Evolutionary conservation across 352 stramenopile species (phyloP).

Genomic region (Thalassiosira livingstoniorum): DNA sequence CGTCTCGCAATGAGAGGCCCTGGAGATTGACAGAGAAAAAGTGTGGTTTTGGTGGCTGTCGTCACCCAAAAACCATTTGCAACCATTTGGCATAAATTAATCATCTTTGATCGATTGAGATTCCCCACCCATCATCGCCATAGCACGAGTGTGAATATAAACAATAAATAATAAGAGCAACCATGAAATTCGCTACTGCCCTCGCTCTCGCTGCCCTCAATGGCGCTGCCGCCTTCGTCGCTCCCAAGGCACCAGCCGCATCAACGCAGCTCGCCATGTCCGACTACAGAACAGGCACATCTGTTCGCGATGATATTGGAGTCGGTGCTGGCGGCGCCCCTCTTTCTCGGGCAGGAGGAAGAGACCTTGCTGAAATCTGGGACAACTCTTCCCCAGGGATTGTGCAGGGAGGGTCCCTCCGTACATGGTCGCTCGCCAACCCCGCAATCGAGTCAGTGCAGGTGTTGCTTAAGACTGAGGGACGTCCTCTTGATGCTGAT

Average conservation of each 20-base stretch:
- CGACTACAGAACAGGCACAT: constrained; percentile 43
- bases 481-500: constrained; percentile 76
- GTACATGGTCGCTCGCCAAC: constrained; percentile 66
- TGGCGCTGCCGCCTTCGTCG: constrained; percentile 30
- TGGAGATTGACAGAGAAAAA: too few relatives aligned
- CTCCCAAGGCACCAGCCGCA: constrained; percentile 22
- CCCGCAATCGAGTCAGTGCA: constrained; percentile 71
- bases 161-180: too few relatives aligned
- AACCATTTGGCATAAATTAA: too few relatives aligned
- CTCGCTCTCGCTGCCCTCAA: constrained; percentile 37
- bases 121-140: too few relatives aligned
- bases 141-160: too few relatives aligned
- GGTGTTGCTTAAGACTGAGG: constrained; percentile 76
- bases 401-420: constrained; percentile 70
- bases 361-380: constrained; percentile 52
- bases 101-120: too few relatives aligned
- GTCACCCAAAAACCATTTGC: too few relatives aligned
- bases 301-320: constrained; percentile 51
- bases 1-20: too few relatives aligned
- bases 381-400: constrained; percentile 51
- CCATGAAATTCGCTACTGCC: constrained; percentile 51
- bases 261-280: constrained; percentile 43
- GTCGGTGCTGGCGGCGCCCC: constrained; percentile 28
- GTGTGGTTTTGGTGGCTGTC: too few relatives aligned
- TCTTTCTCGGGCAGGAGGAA: constrained; percentile 1